Percentiles rank a stretch among this genome's conserved stretches.
phyloP scores from a whole-genome alignment of 2,329 filamentous ascomycete species.

The Paraconiothyrium sp. region DNA sequence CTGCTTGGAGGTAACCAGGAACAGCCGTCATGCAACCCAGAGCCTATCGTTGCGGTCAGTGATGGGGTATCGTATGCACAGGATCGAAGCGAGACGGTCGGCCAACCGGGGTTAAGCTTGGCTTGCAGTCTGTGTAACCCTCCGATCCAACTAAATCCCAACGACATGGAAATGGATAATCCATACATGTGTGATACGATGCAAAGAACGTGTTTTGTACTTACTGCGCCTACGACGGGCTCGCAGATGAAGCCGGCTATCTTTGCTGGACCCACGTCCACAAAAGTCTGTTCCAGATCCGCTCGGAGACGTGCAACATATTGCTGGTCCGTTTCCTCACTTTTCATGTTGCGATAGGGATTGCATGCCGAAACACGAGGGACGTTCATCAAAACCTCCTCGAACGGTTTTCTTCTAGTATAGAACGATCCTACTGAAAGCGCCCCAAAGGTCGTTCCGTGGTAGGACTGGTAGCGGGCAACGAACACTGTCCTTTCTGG shows the following conservation, averaged over 20 bases:
- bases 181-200: neutral
- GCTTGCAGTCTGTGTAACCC: constrained; percentile 20
- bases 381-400: constrained; percentile 68
- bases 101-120: constrained; percentile 18
- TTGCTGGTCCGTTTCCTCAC: constrained; percentile 63
- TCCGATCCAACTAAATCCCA: constrained; percentile 9
- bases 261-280: constrained; percentile 67
- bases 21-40: constrained; percentile 74
- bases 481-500: constrained; percentile 67
- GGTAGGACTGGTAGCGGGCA: constrained; percentile 71
- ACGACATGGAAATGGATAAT: neutral
- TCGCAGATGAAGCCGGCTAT: constrained; percentile 79
- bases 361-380: constrained; percentile 73
- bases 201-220: constrained; percentile 35
- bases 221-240: constrained; percentile 74
- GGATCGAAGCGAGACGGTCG: neutral
- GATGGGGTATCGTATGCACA: neutral
- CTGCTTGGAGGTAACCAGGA: constrained; percentile 73
- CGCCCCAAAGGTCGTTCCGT: constrained; percentile 69
- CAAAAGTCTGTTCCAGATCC: constrained; percentile 75
- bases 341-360: constrained; percentile 66
- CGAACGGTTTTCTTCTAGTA: constrained; percentile 68
- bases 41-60: constrained; percentile 54
- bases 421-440: constrained; percentile 72
- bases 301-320: constrained; percentile 69